Conservation (phyloP, 2,329 filamentous ascomycete genomes). For the Nemania diffusa region DNA sequence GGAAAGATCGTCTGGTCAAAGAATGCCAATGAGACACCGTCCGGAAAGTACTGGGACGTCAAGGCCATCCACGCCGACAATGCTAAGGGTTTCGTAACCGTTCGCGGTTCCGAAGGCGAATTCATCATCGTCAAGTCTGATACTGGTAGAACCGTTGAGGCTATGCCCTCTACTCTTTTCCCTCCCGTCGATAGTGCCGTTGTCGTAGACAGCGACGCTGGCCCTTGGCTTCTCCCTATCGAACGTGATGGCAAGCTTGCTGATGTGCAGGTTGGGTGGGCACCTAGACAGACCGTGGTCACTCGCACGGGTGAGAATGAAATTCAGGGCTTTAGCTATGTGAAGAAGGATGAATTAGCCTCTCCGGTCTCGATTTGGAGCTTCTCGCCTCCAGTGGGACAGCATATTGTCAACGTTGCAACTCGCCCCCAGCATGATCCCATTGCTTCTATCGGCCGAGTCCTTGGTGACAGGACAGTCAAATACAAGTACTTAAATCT, state of each 20-base stretch:
- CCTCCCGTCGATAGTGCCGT: slow-evolving; percentile 59
- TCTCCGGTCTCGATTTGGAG: slow-evolving; percentile 72
- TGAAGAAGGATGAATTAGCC: slow-evolving; percentile 54
- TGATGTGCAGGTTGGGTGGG: slow-evolving; percentile 57
- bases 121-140: slow-evolving; percentile 65
- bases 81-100: slow-evolving; percentile 63
- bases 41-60: slow-evolving; percentile 70
- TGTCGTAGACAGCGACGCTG: slow-evolving; percentile 62
- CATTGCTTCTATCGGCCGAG: slow-evolving; percentile 92
- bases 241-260: slow-evolving; percentile 61
- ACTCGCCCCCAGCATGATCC: slow-evolving; percentile 80
- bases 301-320: slow-evolving; percentile 60
- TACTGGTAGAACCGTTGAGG: slow-evolving; percentile 63
- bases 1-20: slow-evolving; percentile 81
- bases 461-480: slow-evolving; percentile 90
- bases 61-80: slow-evolving; percentile 74
- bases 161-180: slow-evolving; percentile 53
- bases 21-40: slow-evolving; percentile 67
- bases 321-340: slow-evolving; percentile 66
- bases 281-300: slow-evolving; percentile 65
- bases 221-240: slow-evolving; percentile 65
- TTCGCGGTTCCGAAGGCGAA: slow-evolving; percentile 71
- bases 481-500: slow-evolving; percentile 97
- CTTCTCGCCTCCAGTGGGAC: slow-evolving; percentile 72
- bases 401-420: slow-evolving; percentile 75